Conservation (phyloP, 768 basidiomycete species). For the Auriculariales sp. region DNA sequence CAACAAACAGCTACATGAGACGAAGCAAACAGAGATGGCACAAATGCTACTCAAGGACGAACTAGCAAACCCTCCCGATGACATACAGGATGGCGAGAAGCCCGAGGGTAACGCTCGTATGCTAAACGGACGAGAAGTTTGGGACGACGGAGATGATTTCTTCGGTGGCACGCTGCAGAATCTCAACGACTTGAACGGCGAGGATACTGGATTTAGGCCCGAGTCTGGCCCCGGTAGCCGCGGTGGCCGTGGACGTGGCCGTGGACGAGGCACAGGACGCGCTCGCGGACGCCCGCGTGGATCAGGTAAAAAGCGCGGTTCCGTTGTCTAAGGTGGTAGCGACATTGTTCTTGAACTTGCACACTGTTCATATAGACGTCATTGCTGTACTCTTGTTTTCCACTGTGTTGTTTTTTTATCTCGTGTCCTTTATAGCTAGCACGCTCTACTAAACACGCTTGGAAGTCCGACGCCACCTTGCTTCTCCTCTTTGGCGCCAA, state of each 20-base stretch:
- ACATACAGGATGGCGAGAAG: conserved; percentile 14
- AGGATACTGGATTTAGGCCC: too few relatives aligned
- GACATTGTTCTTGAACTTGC: too few relatives aligned
- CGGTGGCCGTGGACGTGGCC: background rate
- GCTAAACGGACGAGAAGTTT: conserved; percentile 37
- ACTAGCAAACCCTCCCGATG: conserved; percentile 49
- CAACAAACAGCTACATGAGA: conserved; percentile 86
- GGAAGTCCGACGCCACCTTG: too few relatives aligned
- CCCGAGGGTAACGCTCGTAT: conserved; percentile 15
- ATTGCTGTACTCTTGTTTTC: background rate
- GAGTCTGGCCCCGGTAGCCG: too few relatives aligned
- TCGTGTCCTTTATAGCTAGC: too few relatives aligned
- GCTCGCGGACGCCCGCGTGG: background rate
- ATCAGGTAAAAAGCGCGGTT: background rate
- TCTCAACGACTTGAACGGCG: too few relatives aligned
- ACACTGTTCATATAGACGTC: too few relatives aligned
- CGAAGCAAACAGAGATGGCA: conserved; percentile 93
- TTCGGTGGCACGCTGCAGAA: conserved; percentile 47
- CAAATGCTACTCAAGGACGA: conserved; percentile 90
- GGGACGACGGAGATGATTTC: conserved; percentile 82
- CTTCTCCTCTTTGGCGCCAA: too few relatives aligned
- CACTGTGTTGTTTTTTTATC: background rate
- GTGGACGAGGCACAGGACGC: background rate
- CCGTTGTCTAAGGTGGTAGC: background rate
- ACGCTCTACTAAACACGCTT: too few relatives aligned